Evolutionary conservation across 2,329 filamentous ascomycete genomes (phyloP).

Genomic region (Falciphora oryzae): DNA sequence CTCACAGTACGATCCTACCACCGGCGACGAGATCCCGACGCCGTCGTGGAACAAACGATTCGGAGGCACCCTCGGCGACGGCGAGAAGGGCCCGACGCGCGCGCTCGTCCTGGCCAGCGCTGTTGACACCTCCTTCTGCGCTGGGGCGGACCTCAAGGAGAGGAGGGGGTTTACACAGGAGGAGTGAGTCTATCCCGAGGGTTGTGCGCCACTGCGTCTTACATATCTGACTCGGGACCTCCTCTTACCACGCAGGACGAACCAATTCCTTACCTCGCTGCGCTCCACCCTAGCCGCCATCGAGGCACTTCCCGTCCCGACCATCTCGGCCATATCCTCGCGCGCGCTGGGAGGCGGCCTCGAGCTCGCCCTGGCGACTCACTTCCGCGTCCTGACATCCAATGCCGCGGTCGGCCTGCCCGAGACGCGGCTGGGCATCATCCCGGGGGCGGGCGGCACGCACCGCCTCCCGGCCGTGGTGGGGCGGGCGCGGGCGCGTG

Average conservation of each 20-base stretch:
- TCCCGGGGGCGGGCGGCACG: slow-evolving; percentile 91
- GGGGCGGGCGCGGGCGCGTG: slow-evolving; percentile 74
- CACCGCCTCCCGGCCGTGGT: slow-evolving; percentile 79
- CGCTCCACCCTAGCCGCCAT: slow-evolving; percentile 70
- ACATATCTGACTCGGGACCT: neutral
- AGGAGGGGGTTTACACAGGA: slow-evolving; percentile 67
- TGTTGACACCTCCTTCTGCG: slow-evolving; percentile 84
- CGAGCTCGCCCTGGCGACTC: slow-evolving; percentile 83
- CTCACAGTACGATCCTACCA: slow-evolving; percentile 47
- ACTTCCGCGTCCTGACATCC: slow-evolving; percentile 81
- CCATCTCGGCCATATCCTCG: slow-evolving; percentile 81
- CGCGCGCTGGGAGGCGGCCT: slow-evolving; percentile 88
- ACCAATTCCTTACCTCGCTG: slow-evolving; percentile 70
- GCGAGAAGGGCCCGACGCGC: slow-evolving; percentile 57
- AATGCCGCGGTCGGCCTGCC: slow-evolving; percentile 76
- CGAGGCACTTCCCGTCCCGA: slow-evolving; percentile 74
- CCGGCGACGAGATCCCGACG: slow-evolving; percentile 44
- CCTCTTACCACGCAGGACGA: slow-evolving; percentile 51
- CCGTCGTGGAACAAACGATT: slow-evolving; percentile 31
- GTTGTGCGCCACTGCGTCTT: neutral
- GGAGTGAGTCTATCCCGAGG: slow-evolving; percentile 51
- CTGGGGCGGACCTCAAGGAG: slow-evolving; percentile 92
- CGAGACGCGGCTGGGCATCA: slow-evolving; percentile 88
- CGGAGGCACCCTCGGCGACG: slow-evolving; percentile 37
- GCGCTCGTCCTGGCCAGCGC: slow-evolving; percentile 81